Evolutionary conservation across 306 rosid genomes (phyloP).

Genomic region (Gleditsia sinensis): DNA sequence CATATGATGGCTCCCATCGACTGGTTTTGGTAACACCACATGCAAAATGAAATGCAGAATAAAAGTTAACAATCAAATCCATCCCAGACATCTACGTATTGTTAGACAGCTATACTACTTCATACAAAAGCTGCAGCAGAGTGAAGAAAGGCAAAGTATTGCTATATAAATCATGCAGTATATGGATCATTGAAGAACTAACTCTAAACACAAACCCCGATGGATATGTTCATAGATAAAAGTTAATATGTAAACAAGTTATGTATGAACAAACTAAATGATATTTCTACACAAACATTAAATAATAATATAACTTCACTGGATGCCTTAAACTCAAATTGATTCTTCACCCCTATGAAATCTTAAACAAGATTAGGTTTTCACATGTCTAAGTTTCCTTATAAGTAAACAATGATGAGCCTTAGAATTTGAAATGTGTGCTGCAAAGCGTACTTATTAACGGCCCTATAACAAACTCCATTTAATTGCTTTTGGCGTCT

Average conservation of each 20-base stretch:
- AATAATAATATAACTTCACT: neutral
- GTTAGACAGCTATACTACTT: neutral
- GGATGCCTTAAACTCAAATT: neutral
- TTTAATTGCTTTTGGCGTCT: neutral
- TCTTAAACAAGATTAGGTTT: neutral
- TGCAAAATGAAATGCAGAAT: conserved; percentile 22
- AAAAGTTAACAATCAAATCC: conserved; percentile 5
- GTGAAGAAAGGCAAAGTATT: neutral
- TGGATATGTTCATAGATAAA: neutral
- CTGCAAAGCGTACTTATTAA: neutral
- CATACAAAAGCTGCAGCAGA: neutral
- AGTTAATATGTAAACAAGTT: neutral
- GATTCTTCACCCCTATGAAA: neutral
- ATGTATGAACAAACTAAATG: neutral
- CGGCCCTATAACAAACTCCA: neutral
- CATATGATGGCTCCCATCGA: conserved; percentile 72
- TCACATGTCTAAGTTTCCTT: neutral
- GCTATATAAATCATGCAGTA: neutral
- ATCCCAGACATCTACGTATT: neutral
- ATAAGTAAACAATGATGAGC: neutral
- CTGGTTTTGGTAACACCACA: conserved; percentile 41
- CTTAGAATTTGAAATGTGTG: neutral
- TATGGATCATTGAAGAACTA: conserved; percentile 5
- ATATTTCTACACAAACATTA: neutral
- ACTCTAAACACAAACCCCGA: neutral